Conservation (phyloP, 306 rosid genomes). For the Rosa persica region DNA sequence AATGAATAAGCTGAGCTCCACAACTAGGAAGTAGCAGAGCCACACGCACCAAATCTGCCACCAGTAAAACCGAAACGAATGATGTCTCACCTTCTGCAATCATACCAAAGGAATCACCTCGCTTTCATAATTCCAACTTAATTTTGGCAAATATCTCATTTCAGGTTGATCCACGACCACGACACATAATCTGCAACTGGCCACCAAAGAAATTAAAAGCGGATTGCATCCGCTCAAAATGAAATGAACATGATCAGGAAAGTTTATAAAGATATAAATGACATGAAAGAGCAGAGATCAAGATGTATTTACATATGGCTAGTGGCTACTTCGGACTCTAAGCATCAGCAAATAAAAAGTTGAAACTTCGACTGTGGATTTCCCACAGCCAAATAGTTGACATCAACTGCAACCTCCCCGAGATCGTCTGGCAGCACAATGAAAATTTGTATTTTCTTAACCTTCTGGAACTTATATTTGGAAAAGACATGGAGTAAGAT, state of each 20-base stretch:
- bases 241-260: not conserved
- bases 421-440: constrained; percentile 58
- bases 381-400: constrained; percentile 75
- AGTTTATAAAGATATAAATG: too few relatives aligned
- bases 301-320: not conserved
- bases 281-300: not conserved
- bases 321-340: not conserved
- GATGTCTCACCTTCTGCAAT: not conserved
- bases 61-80: not conserved
- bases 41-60: not conserved
- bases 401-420: constrained; percentile 78
- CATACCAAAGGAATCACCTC: not conserved
- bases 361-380: constrained; percentile 37
- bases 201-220: not conserved
- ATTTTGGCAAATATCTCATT: not conserved
- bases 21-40: not conserved
- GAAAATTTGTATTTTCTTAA: not conserved
- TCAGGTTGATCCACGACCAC: not conserved
- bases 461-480: constrained; percentile 11
- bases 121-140: not conserved
- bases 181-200: not conserved
- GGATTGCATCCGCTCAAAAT: not conserved
- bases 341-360: constrained; percentile 67
- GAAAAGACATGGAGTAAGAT: not conserved
- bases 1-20: not conserved